Conservation (phyloP, 805 yeast genomes). For the Metschnikowia similis region DNA sequence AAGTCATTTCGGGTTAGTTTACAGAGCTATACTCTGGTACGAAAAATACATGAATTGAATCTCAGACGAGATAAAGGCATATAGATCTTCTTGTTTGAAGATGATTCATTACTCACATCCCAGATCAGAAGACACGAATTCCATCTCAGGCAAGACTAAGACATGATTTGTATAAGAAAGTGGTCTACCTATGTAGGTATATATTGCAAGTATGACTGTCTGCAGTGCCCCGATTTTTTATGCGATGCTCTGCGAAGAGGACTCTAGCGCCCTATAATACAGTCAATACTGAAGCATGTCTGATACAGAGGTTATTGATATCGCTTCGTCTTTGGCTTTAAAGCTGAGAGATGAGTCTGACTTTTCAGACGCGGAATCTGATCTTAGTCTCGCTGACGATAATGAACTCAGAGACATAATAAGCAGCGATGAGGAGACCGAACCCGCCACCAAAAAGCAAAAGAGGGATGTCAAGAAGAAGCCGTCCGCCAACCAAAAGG, state of each 20-base stretch:
- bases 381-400: conserved; percentile 9
- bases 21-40: no score
- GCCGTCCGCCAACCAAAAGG: conserved; percentile 10
- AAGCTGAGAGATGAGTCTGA: conserved; percentile 32
- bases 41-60: no score
- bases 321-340: conserved; percentile 56
- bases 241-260: conserved; percentile 19
- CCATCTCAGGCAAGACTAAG: no score
- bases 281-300: conserved; percentile 10
- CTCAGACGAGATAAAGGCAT: no score
- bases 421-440: conserved; percentile 40
- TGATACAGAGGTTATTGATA: conserved; percentile 53
- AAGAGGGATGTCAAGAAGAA: conserved; percentile 20
- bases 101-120: no score
- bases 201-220: neutral
- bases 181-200: no score
- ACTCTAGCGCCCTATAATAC: neutral
- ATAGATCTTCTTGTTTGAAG: no score
- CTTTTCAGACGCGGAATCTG: conserved; percentile 11
- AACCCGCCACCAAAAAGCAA: conserved; percentile 26
- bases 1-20: no score
- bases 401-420: conserved; percentile 41
- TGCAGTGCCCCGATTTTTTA: conserved; percentile 4
- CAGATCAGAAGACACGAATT: no score
- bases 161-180: no score